phyloP scores from a whole-genome alignment of 768 basidiomycete species.

The Lentinus brumalis region DNA sequence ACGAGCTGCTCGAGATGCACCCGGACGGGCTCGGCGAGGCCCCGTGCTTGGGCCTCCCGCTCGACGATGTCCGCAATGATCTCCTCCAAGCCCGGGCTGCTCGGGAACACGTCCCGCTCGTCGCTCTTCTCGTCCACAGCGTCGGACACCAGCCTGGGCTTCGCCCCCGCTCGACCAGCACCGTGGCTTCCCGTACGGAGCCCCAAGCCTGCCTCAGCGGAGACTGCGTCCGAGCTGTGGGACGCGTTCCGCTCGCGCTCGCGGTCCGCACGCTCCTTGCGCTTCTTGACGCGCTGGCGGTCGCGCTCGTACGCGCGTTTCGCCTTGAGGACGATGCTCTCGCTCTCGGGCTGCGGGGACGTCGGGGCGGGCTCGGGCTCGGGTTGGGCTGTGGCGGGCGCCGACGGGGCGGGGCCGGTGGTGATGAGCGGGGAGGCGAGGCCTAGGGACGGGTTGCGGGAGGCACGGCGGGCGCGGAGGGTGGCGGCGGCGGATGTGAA shows the following conservation, averaged over 20 bases:
- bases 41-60: conserved; percentile 12
- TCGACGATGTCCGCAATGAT: conserved; percentile 20
- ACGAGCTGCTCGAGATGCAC: conserved; percentile 27
- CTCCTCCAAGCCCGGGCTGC: conserved; percentile 11
- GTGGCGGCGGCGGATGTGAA: conserved; percentile 11
- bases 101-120: conserved; percentile 3
- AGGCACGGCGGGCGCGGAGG: conserved; percentile 5
- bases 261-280: conserved; percentile 34
- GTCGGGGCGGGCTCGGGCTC: background rate
- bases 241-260: conserved; percentile 14
- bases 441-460: background rate
- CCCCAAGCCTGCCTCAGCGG: background rate
- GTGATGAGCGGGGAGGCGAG: background rate
- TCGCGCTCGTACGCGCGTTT: conserved; percentile 51
- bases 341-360: conserved; percentile 5
- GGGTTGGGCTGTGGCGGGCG: background rate
- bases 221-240: background rate
- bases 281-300: conserved; percentile 48
- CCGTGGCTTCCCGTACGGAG: background rate
- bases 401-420: background rate
- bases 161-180: background rate
- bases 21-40: conserved; percentile 19
- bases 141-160: background rate
- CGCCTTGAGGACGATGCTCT: conserved; percentile 38
- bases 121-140: background rate